Conservation (phyloP, 139 green algal species). For the Tetraselmis chui region DNA sequence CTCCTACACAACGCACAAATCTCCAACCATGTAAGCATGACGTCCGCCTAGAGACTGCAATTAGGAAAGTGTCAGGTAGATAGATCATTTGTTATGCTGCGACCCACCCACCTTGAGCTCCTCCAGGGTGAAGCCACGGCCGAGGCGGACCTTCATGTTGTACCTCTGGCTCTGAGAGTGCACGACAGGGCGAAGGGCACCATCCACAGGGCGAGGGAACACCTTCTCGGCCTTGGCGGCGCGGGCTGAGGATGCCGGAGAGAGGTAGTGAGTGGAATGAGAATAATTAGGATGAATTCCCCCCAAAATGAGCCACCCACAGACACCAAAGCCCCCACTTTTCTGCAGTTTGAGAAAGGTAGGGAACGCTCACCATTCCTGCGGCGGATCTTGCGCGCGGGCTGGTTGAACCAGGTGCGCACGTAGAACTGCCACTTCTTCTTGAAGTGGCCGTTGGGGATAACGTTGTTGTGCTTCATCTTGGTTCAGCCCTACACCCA, state of each 20-base stretch:
- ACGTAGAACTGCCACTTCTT: constrained; percentile 90
- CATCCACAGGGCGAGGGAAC: constrained; percentile 88
- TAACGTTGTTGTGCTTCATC: constrained; percentile 84
- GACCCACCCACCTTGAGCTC: constrained; percentile 87
- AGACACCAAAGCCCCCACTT: neutral
- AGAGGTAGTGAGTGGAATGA: neutral
- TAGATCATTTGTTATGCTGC: neutral
- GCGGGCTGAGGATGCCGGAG: constrained; percentile 63
- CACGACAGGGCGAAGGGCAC: constrained; percentile 84
- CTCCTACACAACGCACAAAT: constrained; percentile 57
- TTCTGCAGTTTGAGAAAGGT: neutral
- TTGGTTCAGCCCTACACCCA: constrained; percentile 11
- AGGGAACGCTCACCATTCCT: constrained; percentile 48
- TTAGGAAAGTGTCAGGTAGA: neutral
- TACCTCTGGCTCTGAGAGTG: constrained; percentile 87
- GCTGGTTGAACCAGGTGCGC: constrained; percentile 99
- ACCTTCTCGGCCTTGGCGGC: constrained; percentile 80
- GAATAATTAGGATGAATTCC: neutral
- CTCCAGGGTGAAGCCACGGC: constrained; percentile 92
- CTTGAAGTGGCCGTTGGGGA: constrained; percentile 90
- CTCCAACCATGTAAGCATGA: neutral
- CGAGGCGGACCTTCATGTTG: constrained; percentile 88
- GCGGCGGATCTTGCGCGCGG: constrained; percentile 84
- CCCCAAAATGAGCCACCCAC: neutral
- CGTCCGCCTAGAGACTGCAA: neutral